Evolutionary conservation across 257 asterid genomes (phyloP).

Genomic region (Ilex asprella): DNA sequence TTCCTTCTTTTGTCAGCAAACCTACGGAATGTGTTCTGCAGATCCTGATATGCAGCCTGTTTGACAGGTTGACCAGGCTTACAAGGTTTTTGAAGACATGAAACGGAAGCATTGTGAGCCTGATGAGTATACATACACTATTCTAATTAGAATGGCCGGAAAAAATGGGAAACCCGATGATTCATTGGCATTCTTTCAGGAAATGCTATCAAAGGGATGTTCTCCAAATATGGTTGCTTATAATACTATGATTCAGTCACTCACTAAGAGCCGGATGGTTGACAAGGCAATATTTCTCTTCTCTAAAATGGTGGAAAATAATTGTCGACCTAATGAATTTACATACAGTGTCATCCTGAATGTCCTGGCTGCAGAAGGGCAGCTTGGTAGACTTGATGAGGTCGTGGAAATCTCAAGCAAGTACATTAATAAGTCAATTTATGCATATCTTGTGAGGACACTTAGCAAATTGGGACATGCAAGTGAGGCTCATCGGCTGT

Average conservation of each 20-base stretch:
- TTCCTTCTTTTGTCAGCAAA: too few relatives aligned
- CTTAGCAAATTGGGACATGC: constrained; percentile 79
- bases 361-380: constrained; percentile 60
- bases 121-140: constrained; percentile 82
- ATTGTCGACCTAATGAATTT: constrained; percentile 87
- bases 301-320: constrained; percentile 76
- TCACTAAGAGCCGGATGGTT: constrained; percentile 53
- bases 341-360: constrained; percentile 68
- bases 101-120: constrained; percentile 69
- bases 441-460: constrained; percentile 68
- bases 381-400: constrained; percentile 81
- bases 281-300: constrained; percentile 59
- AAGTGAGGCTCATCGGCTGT: constrained; percentile 84
- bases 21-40: constrained; percentile 2
- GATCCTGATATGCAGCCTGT: constrained; percentile 45
- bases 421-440: constrained; percentile 81
- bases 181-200: constrained; percentile 60
- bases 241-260: constrained; percentile 79
- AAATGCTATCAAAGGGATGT: constrained; percentile 70
- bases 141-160: constrained; percentile 74
- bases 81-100: constrained; percentile 71
- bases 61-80: constrained; percentile 76
- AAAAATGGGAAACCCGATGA: constrained; percentile 58
- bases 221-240: constrained; percentile 72
- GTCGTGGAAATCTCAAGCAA: constrained; percentile 61